Percentiles rank a stretch among this genome's conserved stretches.
phyloP scores from a whole-genome alignment of 441 rosid species.

The Capsella rubella region DNA sequence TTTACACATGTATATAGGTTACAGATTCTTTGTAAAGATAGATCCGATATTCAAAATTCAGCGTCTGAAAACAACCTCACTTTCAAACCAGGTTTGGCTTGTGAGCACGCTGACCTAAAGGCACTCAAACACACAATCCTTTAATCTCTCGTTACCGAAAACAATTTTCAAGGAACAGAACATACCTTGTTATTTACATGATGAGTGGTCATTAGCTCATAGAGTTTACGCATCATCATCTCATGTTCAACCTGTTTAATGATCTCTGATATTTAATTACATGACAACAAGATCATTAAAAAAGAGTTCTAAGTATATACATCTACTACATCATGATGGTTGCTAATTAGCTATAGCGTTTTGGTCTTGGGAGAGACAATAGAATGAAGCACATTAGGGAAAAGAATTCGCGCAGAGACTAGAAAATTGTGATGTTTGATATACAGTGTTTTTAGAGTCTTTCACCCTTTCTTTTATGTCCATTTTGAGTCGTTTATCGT shows the following conservation, averaged over 20 bases:
- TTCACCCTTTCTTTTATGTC: too few species aligned
- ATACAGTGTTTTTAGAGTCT: too few species aligned
- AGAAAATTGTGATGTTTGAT: too few species aligned
- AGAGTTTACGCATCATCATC: constrained; percentile 81
- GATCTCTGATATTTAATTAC: not conserved
- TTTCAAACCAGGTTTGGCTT: too few species aligned
- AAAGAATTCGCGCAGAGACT: too few species aligned
- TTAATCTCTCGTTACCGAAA: not conserved
- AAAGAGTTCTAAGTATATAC: not conserved
- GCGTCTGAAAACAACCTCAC: not conserved
- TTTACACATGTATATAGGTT: constrained; percentile 23
- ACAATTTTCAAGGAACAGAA: not conserved
- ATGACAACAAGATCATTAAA: not conserved
- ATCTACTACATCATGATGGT: too few species aligned
- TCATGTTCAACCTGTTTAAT: constrained; percentile 69
- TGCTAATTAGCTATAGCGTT: too few species aligned
- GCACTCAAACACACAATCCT: not conserved
- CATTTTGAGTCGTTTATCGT: too few species aligned
- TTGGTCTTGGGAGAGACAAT: too few species aligned
- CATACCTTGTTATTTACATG: constrained; percentile 58
- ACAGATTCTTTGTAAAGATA: constrained; percentile 23
- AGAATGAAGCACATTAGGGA: too few species aligned
- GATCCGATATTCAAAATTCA: constrained; percentile 13
- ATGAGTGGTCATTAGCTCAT: constrained; percentile 58
- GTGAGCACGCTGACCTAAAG: not conserved